Base-by-base conservation (phyloP, 148 eudicot species). In the Fagopyrum homotropicum region DNA sequence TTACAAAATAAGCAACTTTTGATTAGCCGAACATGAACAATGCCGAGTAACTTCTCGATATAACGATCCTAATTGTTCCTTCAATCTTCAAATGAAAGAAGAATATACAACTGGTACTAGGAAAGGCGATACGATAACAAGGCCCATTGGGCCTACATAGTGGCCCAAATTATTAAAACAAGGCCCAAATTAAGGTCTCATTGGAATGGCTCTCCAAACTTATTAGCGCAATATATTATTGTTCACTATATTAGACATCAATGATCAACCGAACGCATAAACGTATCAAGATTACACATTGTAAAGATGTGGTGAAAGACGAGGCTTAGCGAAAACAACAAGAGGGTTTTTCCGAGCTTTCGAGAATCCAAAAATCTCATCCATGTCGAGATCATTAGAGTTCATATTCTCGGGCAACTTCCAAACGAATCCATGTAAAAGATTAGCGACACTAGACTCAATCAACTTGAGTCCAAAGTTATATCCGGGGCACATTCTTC, bases 401-500 rank as follows among this genome's bases (percentile, higher is more conserved):
- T 80, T 89, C 90, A 86, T 82, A 12, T 78, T 59, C 15, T 47
- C 68, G 0, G 97, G 96, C 78, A 92, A 78, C 30, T 63, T 89
- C 98, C 93, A 95, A 0, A 66, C 74, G 70, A 86, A 95, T 14
- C 98, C 98, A 72, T 95, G 98, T 15, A 95, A 22, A 11, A 95
- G 80, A 83, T 95, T 95, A 0, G 97, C 96, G 75, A 95, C 79
- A 72, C 91, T 86, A 1, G 89, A 80, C 52, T 90, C 88, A 49
- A 94, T 86, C 60, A 89, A 84, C 74, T 92, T 95, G 0, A 90
- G 80, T 1, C 96, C 98, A 47, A 95, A 83, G 52, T 82, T 83
- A 55, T 92, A 95, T 0, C 93, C 98, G 0, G 98, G 97, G 79
- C 98, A 95, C 97, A 95, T 95, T 73, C 97, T 87, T 54, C 96